A percentile compares a stretch with the other conserved stretches of the same genome.
phyloP scores from a whole-genome alignment of 2,329 filamentous ascomycete species.

The Fusarium algeriense region DNA sequence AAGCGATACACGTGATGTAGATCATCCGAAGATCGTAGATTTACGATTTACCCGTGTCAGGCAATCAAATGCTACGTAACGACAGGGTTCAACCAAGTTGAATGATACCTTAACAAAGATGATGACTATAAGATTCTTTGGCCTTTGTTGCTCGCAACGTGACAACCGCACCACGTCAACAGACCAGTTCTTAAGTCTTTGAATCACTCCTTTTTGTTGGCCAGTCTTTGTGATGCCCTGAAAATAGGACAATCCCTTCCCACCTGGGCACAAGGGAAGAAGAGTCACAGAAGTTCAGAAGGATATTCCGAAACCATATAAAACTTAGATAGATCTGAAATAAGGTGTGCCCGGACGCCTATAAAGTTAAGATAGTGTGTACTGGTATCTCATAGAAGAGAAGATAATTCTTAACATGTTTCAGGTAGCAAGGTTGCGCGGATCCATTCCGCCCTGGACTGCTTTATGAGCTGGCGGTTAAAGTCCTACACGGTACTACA shows the following conservation, averaged over 20 bases:
- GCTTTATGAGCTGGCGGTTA: not conserved
- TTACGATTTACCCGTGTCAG: not conserved
- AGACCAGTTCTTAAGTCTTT: not conserved
- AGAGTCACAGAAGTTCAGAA: not conserved
- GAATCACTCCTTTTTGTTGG: not conserved
- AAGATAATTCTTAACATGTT: not conserved
- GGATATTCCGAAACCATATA: not conserved
- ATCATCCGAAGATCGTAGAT: conserved; percentile 14
- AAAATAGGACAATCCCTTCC: not conserved
- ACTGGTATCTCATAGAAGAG: not conserved
- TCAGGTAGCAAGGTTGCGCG: not conserved
- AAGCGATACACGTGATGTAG: conserved; percentile 25
- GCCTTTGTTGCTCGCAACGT: not conserved
- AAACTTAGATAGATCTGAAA: not conserved
- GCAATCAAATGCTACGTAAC: not conserved
- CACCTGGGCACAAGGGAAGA: not conserved
- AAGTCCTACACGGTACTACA: not conserved
- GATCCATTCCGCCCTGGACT: not conserved
- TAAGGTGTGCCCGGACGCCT: not conserved
- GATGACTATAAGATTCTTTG: not conserved
- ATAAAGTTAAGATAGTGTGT: not conserved
- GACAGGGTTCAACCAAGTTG: conserved; percentile 1
- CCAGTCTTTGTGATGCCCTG: not conserved
- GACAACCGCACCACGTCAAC: not conserved
- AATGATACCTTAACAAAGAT: not conserved